Evolutionary conservation across 768 basidiomycete genomes (phyloP).

Genomic region (Tricholomella constricta): DNA sequence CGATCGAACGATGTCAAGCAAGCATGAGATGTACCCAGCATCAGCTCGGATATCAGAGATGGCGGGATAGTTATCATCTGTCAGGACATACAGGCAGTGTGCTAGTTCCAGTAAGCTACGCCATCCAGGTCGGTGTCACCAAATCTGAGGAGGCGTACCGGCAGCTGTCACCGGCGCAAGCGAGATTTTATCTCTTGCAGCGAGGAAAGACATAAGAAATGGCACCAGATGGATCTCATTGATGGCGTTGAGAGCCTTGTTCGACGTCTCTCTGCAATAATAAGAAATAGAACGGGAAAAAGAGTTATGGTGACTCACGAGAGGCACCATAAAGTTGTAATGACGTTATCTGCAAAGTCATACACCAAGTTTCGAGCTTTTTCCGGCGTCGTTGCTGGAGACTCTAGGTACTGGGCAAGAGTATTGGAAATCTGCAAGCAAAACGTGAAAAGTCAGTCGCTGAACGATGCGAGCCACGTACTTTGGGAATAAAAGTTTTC

Average conservation of each 20-base stretch:
- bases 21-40: conserved; percentile 60
- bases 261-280: conserved; percentile 78
- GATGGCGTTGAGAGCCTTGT: conserved; percentile 87
- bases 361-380: conserved; percentile 76
- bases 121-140: not conserved
- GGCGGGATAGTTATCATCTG: conserved; percentile 85
- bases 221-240: conserved; percentile 78
- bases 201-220: conserved; percentile 90
- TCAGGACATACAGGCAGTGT: conserved; percentile 90
- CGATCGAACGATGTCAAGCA: conserved; percentile 60
- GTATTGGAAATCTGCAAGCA: conserved; percentile 66
- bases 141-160: conserved; percentile 46
- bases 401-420: conserved; percentile 65
- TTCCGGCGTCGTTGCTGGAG: conserved; percentile 65
- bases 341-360: conserved; percentile 89
- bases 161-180: conserved; percentile 75
- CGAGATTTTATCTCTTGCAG: conserved; percentile 67
- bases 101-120: conserved; percentile 44
- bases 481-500: conserved; percentile 78
- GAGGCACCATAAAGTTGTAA: conserved; percentile 92
- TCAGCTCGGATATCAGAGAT: conserved; percentile 65
- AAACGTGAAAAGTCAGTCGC: not conserved
- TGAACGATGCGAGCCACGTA: conserved; percentile 26
- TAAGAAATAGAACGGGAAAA: conserved; percentile 17
- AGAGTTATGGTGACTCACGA: conserved; percentile 60